These are phyloP conservation scores for Pyricularia sp. DNA, from an alignment of 2,329 filamentous ascomycete genomes.

Conservation along the genomic window DNA sequence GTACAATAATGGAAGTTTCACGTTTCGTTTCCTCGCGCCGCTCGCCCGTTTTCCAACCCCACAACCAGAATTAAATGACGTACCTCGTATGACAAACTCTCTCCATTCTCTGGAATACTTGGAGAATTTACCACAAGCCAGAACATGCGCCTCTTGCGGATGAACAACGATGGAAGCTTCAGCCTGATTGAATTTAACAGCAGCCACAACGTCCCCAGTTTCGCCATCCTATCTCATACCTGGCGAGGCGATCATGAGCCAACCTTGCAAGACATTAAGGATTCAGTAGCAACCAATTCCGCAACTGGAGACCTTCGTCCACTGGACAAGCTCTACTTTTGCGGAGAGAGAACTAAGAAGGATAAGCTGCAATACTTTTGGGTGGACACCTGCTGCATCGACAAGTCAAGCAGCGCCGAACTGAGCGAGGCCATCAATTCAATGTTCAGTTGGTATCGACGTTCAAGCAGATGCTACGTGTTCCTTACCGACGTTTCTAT, in stretches of 20 bases:
- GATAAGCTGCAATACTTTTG: neutral
- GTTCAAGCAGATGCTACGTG: conserved; percentile 4
- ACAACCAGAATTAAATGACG: no score
- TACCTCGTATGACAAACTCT: no score
- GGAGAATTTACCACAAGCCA: no score
- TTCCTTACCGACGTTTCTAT: neutral
- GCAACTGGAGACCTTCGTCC: neutral
- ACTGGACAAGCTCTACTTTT: neutral
- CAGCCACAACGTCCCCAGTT: neutral
- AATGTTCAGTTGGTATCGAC: neutral
- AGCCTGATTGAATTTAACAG: neutral
- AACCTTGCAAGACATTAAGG: neutral
- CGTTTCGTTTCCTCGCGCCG: no score
- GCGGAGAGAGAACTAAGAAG: neutral
- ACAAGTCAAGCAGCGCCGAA: neutral
- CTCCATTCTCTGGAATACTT: no score
- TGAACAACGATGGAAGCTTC: neutral
- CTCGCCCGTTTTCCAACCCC: no score
- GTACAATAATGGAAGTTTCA: no score
- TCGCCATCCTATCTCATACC: neutral
- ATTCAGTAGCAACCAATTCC: neutral
- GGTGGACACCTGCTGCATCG: neutral
- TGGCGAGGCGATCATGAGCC: neutral
- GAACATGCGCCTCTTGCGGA: neutral
- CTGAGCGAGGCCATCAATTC: neutral